Percentiles rank a stretch among this genome's conserved stretches.
These are phyloP conservation scores for Magnolia sinica DNA, from an alignment of 164 flowering plant genomes.

Conservation along the genomic window DNA sequence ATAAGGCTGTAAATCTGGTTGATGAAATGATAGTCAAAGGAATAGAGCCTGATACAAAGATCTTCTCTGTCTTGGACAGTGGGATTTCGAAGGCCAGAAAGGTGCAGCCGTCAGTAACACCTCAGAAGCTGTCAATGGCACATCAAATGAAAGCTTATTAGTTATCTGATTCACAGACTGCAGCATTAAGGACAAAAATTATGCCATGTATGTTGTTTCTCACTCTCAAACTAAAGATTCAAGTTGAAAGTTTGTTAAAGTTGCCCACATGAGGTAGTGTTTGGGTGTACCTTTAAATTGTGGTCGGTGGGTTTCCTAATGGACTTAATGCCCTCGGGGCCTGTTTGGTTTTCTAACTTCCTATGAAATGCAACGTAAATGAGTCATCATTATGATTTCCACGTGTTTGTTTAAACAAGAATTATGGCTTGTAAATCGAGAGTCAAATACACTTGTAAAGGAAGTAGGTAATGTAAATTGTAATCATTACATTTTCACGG, in stretches of 20 bases:
- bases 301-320: neutral
- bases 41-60: conserved; percentile 31
- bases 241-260: neutral
- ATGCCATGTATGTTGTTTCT: neutral
- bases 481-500: too few relatives aligned
- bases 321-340: neutral
- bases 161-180: neutral
- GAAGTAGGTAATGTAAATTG: too few relatives aligned
- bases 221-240: neutral
- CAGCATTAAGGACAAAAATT: neutral
- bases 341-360: too few relatives aligned
- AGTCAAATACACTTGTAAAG: too few relatives aligned
- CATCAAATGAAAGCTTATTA: neutral
- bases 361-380: too few relatives aligned
- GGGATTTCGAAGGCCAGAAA: conserved; percentile 21
- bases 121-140: neutral
- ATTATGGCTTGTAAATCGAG: too few relatives aligned
- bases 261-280: neutral
- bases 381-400: too few relatives aligned
- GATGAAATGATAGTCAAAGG: conserved; percentile 50
- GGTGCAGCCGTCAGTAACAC: conserved; percentile 7
- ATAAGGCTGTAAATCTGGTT: conserved; percentile 44
- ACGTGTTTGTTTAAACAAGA: too few relatives aligned
- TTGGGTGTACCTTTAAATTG: neutral
- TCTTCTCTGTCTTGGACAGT: conserved; percentile 12